Percentiles rank a stretch among this genome's conserved stretches.
phyloP scores from a whole-genome alignment of 2,329 filamentous ascomycete species.

The Xylaria sp. region DNA sequence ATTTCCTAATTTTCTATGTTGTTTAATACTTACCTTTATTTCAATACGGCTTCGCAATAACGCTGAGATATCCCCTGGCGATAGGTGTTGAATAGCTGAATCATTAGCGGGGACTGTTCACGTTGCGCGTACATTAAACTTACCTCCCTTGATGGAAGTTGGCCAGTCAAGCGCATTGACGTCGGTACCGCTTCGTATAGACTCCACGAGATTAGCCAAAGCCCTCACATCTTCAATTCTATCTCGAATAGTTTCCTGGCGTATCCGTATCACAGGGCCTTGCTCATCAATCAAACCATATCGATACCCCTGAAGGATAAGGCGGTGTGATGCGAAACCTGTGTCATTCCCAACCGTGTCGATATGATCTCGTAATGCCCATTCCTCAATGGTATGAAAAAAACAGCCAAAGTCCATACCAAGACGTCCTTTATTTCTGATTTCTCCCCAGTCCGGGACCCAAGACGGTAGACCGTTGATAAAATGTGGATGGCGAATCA shows the following conservation, averaged over 20 bases:
- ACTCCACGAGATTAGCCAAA: background rate
- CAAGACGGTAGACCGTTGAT: background rate
- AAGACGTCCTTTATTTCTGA: too few relatives aligned
- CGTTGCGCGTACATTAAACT: background rate
- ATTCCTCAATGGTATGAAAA: too few relatives aligned
- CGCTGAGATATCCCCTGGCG: background rate
- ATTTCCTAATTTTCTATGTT: too few relatives aligned
- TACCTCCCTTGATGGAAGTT: background rate
- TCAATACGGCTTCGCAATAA: background rate
- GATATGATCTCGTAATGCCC: too few relatives aligned
- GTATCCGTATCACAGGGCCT: background rate
- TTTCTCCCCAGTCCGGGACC: background rate
- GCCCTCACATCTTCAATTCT: background rate
- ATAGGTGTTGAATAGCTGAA: background rate
- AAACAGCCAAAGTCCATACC: too few relatives aligned
- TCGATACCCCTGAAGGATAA: background rate
- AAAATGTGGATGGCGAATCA: constrained; percentile 12
- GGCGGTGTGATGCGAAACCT: background rate
- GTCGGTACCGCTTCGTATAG: background rate
- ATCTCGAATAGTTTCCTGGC: background rate
- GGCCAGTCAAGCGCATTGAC: background rate
- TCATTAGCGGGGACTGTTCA: background rate
- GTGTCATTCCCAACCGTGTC: too few relatives aligned
- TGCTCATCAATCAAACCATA: background rate
- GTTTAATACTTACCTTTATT: background rate